Percentiles rank a stretch among this genome's conserved stretches.
phyloP scores from a whole-genome alignment of 257 asterid genomes.

The Solanum neorickii region DNA sequence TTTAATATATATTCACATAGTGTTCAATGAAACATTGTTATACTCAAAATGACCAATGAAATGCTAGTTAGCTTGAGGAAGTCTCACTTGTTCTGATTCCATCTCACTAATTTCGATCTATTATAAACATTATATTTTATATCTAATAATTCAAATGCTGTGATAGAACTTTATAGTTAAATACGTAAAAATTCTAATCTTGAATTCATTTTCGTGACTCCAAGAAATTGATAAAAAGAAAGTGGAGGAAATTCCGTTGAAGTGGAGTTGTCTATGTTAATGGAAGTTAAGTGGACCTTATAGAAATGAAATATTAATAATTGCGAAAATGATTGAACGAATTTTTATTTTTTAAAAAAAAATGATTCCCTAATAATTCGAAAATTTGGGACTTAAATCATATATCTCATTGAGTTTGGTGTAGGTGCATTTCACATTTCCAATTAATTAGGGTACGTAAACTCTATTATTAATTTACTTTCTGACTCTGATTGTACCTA shows the following conservation, averaged over 20 bases:
- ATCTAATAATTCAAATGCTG: neutral
- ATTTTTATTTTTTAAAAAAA: fast-evolving
- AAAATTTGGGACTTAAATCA: neutral
- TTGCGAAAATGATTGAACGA: neutral
- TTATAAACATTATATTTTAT: neutral
- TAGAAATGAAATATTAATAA: neutral
- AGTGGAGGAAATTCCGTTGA: neutral
- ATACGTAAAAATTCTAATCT: neutral
- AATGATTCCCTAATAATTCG: neutral
- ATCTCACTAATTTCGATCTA: neutral
- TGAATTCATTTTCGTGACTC: neutral
- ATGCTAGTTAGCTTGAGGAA: no score
- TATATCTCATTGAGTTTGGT: neutral
- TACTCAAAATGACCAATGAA: no score
- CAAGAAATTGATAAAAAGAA: no score
- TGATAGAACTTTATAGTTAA: neutral
- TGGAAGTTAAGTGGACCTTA: neutral
- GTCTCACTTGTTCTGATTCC: neutral
- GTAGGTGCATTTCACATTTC: neutral
- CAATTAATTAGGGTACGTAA: neutral
- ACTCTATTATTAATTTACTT: neutral
- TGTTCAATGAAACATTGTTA: no score
- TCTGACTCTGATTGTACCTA: neutral
- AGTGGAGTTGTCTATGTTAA: neutral
- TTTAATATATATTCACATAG: no score